A percentile compares a stretch with the other conserved stretches of the same genome.
Conservation (phyloP, 495 filamentous ascomycete genomes). For the Paragyromitra xinjiangensis region DNA sequence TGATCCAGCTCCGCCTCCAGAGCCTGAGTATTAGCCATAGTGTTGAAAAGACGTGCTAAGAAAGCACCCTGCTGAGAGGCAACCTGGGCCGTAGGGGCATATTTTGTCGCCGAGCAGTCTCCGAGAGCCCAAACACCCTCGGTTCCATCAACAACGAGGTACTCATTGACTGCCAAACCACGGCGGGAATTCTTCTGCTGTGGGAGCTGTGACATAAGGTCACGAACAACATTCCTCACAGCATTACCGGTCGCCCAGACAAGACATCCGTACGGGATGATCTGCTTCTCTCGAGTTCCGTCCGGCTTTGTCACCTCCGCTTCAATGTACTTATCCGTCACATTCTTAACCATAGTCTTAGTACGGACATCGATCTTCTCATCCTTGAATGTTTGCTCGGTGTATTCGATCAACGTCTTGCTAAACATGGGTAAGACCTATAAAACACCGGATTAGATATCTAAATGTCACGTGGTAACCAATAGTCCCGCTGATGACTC, state of each 20-base stretch:
- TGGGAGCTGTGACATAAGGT: conserved; percentile 90
- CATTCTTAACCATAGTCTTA: conserved; percentile 98
- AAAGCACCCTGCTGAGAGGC: conserved; percentile 95
- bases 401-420: conserved; percentile 99
- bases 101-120: conserved; percentile 94
- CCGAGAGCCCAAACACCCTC: conserved; percentile 91
- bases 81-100: conserved; percentile 97
- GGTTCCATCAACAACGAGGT: conserved; percentile 95
- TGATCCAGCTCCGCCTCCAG: conserved; percentile 76
- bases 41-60: conserved; percentile 95
- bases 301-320: conserved; percentile 87
- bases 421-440: conserved; percentile 93
- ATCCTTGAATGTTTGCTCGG: conserved; percentile 98
- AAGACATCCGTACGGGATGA: conserved; percentile 91
- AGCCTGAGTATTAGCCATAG: conserved; percentile 88
- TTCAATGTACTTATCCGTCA: conserved; percentile 93
- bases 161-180: conserved; percentile 95
- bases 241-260: conserved; percentile 99
- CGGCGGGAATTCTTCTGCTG: conserved; percentile 94
- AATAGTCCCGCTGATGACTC: conserved; percentile 38
- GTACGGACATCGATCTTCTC: conserved; percentile 95
- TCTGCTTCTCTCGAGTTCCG: conserved; percentile 79
- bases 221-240: conserved; percentile 83
- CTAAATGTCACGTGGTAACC: conserved; percentile 23
- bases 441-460: conserved; percentile 28